Base-by-base conservation (phyloP, 768 basidiomycete genomes). In the Phaffia australis region DNA sequence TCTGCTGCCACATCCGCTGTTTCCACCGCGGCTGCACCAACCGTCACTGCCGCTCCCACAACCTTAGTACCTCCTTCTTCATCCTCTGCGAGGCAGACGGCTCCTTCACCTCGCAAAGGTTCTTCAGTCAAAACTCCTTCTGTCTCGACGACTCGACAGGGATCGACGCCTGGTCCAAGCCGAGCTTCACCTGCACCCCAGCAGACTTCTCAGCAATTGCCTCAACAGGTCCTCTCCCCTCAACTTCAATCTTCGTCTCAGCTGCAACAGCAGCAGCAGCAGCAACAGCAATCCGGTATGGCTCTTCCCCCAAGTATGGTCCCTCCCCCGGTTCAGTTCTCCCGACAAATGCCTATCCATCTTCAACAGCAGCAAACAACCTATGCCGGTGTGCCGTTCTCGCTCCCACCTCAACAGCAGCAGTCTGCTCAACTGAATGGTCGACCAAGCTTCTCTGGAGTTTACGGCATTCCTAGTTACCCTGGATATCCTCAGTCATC, bases 281-380 rank as follows among this genome's bases (percentile, higher is more conserved):
- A 63, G 58, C 60, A 60, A 54, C 56, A 57, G 27, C 56, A 57
- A 16, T 27, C 52, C 56, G 27, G 6, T 25, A 57, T 42, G 35
- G 35, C 35, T 42, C 35, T 42, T 42, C 35, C 35, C 4, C 35
- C 35, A 11, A 42, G 35, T 42, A 42, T 42, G 14, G 56, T 64
- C 46, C 42, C 54, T 21, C 63, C 55, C 19, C 63, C 63, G 1
- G 29, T 64, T 19, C 63, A 64, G 63, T 64, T 55, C 29, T 47
- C 60, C n/a, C 66, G 66, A 15, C 66, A 60, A 42, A 51, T 61
- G 54, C 66, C 65, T 18, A 35, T 46, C 25, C 66, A 67, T 56
- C 55, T 61, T 21, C 66, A 67, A 46, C 66, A 67, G 32, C 60
- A 23, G 4, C 66, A 67, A 42, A 50, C 66, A 29, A 42, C 50